Base-by-base conservation (phyloP, 768 basidiomycete species). In the Phylloporus arenicola region DNA sequence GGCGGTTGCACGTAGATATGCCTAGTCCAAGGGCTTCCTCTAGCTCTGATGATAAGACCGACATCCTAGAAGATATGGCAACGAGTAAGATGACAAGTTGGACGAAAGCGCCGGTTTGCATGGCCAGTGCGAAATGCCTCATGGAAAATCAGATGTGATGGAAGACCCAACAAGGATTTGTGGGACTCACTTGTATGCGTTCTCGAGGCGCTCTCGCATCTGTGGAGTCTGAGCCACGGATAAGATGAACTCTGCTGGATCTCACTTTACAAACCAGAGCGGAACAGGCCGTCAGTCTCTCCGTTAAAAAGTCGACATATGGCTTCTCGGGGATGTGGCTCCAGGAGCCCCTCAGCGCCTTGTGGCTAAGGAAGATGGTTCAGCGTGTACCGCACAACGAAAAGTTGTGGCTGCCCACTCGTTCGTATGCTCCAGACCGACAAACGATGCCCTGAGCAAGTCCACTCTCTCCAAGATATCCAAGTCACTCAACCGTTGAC, bases 71-170 rank as follows among this genome's bases (percentile, higher is more conserved):
- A 39, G 76, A 68, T 34, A 87, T 75, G 12, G 81, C 85, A 20
- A 74, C 70, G 37, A 90, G 71, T 5, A 79, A 70, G 41, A 92
- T 60, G n/a, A 83, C 66, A 14, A 87, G 62, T 53, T 85, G 84
- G 12, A 86, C 70, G 59, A 92, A 92, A 16, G 86, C 82, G 16
- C 83, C 86, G 1, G 80, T 76, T 61, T 84, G 85, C 74, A 91
- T 78, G 30, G 79, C 77, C 22, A 82, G 70, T 25, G 72, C 68
- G 51, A 88, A 81, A 25, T 77, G 77, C 40, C 88, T 91, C 53
- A 8, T 39, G 30, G 22, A 34, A 43, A 17, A 47, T 34, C 34
- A 47, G 44, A 13, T 17, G 13, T n/a, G 22, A 6, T 47, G 9
- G 31, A 48, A 33, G 17, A 24, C 27, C 4, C 5, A 7, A 31